These are phyloP conservation scores for Celoporthe dispersa DNA, from an alignment of 2,329 filamentous ascomycete species.

Conservation along the genomic window DNA sequence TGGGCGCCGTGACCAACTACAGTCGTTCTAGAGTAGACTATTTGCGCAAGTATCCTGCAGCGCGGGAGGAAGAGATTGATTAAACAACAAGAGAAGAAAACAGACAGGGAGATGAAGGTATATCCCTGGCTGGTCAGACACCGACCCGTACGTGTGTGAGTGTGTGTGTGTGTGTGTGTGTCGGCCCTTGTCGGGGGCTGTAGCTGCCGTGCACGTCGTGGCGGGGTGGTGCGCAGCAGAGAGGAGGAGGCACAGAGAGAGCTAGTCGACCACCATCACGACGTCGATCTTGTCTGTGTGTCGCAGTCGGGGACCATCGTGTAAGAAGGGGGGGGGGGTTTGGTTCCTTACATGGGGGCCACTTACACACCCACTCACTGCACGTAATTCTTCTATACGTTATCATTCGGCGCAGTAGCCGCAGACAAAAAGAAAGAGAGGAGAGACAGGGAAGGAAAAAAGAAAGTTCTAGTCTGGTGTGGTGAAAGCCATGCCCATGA, in stretches of 20 bases:
- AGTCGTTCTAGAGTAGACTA: background rate
- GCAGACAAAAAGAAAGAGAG: background rate
- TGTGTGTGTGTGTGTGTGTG: background rate
- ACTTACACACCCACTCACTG: background rate
- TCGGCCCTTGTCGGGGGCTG: background rate
- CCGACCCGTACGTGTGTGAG: background rate
- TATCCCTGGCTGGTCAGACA: background rate
- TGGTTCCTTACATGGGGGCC: background rate
- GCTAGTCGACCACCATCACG: background rate
- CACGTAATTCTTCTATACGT: background rate
- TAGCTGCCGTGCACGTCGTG: background rate
- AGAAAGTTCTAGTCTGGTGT: background rate
- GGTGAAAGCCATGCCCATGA: background rate
- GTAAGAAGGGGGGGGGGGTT: background rate
- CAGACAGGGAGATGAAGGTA: too few species aligned
- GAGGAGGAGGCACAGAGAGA: background rate
- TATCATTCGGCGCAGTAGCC: background rate
- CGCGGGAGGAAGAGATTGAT: background rate
- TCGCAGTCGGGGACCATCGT: background rate
- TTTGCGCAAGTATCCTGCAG: slow-evolving; percentile 8
- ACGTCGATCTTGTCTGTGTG: background rate
- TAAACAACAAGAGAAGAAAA: too few species aligned
- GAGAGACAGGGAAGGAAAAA: background rate
- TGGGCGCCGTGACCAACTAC: background rate
- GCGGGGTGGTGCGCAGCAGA: background rate